Conservation (phyloP, 1,284 basidiomycete species). For the Exobasidium cylindrosporum region DNA sequence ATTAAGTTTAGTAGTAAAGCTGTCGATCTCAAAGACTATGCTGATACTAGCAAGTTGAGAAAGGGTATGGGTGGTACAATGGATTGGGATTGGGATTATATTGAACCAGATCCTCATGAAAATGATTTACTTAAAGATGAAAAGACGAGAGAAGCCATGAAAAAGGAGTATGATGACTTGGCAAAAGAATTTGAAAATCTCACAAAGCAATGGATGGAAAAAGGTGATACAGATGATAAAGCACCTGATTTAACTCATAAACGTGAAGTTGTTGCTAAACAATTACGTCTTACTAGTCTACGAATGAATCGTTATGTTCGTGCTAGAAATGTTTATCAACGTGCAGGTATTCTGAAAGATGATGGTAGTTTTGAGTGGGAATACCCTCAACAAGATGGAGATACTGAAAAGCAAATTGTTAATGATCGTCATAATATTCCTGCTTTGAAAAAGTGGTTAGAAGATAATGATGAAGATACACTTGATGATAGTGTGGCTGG, state of each 20-base stretch:
- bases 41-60: slow-evolving; percentile 42
- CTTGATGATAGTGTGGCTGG: slow-evolving; percentile 46
- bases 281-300: slow-evolving; percentile 51
- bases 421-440: slow-evolving; percentile 49
- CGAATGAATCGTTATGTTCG: slow-evolving; percentile 48
- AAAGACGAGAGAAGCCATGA: slow-evolving; percentile 41
- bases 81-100: slow-evolving; percentile 55
- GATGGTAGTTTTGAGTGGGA: slow-evolving; percentile 47
- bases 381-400: slow-evolving; percentile 49
- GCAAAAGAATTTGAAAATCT: slow-evolving; percentile 41
- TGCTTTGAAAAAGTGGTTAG: slow-evolving; percentile 48
- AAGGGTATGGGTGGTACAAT: slow-evolving; percentile 54
- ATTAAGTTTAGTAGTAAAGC: slow-evolving; percentile 54
- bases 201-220: slow-evolving; percentile 45
- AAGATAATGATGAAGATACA: slow-evolving; percentile 51
- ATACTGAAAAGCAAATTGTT: slow-evolving; percentile 33
- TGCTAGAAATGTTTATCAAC: slow-evolving; percentile 50
- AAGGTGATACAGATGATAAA: slow-evolving; percentile 29
- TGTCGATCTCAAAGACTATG: slow-evolving; percentile 45
- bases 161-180: slow-evolving; percentile 43
- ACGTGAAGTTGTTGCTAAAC: slow-evolving; percentile 45
- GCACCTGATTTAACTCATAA: slow-evolving; percentile 34
- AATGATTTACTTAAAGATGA: slow-evolving; percentile 50
- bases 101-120: slow-evolving; percentile 49
- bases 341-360: slow-evolving; percentile 43